phyloP scores from a whole-genome alignment of 176 grass and related monocot genomes.

The Aegilops tauschii region DNA sequence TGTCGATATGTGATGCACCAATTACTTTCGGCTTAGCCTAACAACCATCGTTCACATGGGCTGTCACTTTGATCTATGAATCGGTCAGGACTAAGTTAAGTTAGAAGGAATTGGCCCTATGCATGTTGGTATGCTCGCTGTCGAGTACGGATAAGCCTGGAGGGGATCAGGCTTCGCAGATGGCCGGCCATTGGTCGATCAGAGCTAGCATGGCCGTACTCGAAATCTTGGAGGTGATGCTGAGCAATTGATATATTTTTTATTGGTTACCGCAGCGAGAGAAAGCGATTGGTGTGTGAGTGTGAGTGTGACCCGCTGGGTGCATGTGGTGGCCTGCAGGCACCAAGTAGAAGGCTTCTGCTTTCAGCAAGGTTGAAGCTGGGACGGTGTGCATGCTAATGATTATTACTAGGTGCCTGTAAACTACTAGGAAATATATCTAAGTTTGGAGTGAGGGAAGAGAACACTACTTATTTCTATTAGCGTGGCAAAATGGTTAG shows the following conservation, averaged over 20 bases:
- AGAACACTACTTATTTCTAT: not conserved
- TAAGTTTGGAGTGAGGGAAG: no score
- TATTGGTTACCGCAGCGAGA: not conserved
- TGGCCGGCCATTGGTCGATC: not conserved
- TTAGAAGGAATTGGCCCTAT: not conserved
- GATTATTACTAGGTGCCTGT: not conserved
- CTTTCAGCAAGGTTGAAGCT: not conserved
- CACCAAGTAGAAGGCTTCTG: not conserved
- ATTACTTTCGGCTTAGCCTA: not conserved
- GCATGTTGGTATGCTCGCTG: not conserved
- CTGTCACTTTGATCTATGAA: not conserved
- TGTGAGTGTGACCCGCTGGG: not conserved
- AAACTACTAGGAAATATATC: no score
- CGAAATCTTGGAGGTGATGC: not conserved
- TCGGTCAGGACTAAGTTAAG: not conserved
- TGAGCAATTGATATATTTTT: not conserved
- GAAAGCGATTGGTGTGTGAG: not conserved
- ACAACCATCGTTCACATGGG: not conserved
- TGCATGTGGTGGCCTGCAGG: not conserved
- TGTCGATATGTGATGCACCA: not conserved
- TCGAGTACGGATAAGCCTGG: conserved; percentile 4
- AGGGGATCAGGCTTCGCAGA: not conserved
- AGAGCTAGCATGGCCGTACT: not conserved
- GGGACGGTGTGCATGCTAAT: not conserved
- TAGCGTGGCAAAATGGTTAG: not conserved